Evolutionary conservation across 148 eudicot genomes (phyloP), one percentile per base, ranked within the genome.

Genomic region (Mesembryanthemum crystallinum): DNA sequence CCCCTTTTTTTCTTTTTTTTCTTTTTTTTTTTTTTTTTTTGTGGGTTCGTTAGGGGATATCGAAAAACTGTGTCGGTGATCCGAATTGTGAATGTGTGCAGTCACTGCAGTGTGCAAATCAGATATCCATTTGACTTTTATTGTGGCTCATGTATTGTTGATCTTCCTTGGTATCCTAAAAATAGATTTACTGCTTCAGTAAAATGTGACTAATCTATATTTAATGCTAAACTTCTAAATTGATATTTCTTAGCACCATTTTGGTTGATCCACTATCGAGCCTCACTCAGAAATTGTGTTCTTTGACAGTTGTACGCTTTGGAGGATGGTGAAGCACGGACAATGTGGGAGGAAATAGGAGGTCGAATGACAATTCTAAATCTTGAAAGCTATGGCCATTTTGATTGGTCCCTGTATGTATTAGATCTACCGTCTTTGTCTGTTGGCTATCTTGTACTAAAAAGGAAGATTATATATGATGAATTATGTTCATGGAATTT

Each of bases 321-420:
- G 21, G 85, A 85, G 76, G 94, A 92, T 80, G 94, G 97, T 64
- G 82, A 82, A 76, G 89, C 86, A 64, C 87, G 87, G 33, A 60
- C 91, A 29, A 64, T 72, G 39, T 92, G 97, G 98, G 89, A 92
- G 83, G 85, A 87, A 80, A 78, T 90, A 62, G 96, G 91, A 78
- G 92, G 89, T 71, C 91, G 64, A 82, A 82, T 95, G 84, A 83
- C 89, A 74, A 81, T 92, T 79, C 74, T 89, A 77, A 83, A 76
- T 78, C 87, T 82, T 66, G 89, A 88, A 76, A 88, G 84, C 82
- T 82, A 83, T 88, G 86, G 81, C 73, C 86, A 79, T 71, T 79
- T 89, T 83, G 96, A 95, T 85, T 95, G 98, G 98, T 89, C 91
- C 84, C 84, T 80, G 98, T 95, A 90, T 80, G 96, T 84, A 76